phyloP scores from a whole-genome alignment of 225 moss, liverwort and hornwort species.

The Antitrichia curtipendula region DNA sequence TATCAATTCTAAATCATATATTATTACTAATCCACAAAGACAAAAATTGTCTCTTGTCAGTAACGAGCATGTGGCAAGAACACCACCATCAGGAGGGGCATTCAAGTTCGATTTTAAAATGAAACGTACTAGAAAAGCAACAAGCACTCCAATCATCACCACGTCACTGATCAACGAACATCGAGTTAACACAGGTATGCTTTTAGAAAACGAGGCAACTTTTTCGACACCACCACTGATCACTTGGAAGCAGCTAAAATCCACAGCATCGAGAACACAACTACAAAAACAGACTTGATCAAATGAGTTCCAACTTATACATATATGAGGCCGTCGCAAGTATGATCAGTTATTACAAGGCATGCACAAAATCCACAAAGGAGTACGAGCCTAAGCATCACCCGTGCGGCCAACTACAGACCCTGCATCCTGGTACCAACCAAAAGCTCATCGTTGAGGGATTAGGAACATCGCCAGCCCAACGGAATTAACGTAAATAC shows the following conservation, averaged over 20 bases:
- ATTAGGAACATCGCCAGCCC: slow-evolving; percentile 18
- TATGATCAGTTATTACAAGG: slow-evolving; percentile 18
- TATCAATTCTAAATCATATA: too few species aligned
- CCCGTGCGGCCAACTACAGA: slow-evolving; percentile 54
- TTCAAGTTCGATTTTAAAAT: neutral
- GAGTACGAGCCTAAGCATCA: slow-evolving; percentile 36
- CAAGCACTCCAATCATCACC: neutral
- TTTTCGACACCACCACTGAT: neutral
- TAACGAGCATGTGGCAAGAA: neutral
- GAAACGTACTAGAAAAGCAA: too few species aligned
- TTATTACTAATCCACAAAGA: neutral
- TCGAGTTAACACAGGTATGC: neutral
- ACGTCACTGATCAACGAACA: neutral
- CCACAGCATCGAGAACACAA: neutral
- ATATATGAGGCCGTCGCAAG: slow-evolving; percentile 1
- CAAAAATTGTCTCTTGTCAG: neutral
- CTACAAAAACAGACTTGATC: neutral
- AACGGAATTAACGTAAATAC: slow-evolving; percentile 8
- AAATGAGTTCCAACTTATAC: neutral
- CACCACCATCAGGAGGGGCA: neutral
- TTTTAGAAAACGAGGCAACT: neutral
- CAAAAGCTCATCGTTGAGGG: slow-evolving; percentile 39
- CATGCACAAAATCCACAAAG: slow-evolving; percentile 20
- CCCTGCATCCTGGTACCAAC: slow-evolving; percentile 48
- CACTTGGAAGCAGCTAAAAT: too few species aligned